Conservation (phyloP, 2,329 filamentous ascomycete species). For the Epichloe bromicola region DNA sequence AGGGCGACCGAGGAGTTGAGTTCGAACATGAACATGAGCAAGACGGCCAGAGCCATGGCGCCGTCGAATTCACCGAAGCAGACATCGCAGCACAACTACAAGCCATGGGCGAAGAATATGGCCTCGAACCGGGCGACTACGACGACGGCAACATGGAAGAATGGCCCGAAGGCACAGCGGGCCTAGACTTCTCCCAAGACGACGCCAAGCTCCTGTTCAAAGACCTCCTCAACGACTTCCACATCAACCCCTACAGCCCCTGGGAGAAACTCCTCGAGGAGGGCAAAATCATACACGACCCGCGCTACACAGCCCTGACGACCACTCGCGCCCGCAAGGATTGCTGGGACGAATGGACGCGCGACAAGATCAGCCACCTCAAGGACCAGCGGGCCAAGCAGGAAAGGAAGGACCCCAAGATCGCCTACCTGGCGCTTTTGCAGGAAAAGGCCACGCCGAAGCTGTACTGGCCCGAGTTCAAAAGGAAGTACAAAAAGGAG, state of each 20-base stretch:
- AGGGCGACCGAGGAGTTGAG: slow-evolving; percentile 16
- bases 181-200: slow-evolving; percentile 55
- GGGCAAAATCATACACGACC: slow-evolving; percentile 68
- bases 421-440: slow-evolving; percentile 72
- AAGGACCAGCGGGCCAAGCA: slow-evolving; percentile 61
- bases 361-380: slow-evolving; percentile 58
- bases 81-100: slow-evolving; percentile 89
- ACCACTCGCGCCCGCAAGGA: slow-evolving; percentile 75
- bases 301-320: slow-evolving; percentile 69
- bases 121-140: slow-evolving; percentile 63
- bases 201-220: slow-evolving; percentile 71
- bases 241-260: slow-evolving; percentile 74
- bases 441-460: slow-evolving; percentile 75
- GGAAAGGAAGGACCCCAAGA: slow-evolving; percentile 69
- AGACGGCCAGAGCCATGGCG: slow-evolving; percentile 22
- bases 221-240: slow-evolving; percentile 71
- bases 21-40: background rate
- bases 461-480: slow-evolving; percentile 96
- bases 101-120: slow-evolving; percentile 79
- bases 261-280: slow-evolving; percentile 88
- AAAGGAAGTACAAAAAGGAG: slow-evolving; percentile 77
- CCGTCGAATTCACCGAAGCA: slow-evolving; percentile 79
- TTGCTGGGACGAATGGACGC: slow-evolving; percentile 73
- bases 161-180: slow-evolving; percentile 61
- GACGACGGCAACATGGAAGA: slow-evolving; percentile 48